phyloP scores from a whole-genome alignment of 306 rosid species.

The Sesbania bispinosa region DNA sequence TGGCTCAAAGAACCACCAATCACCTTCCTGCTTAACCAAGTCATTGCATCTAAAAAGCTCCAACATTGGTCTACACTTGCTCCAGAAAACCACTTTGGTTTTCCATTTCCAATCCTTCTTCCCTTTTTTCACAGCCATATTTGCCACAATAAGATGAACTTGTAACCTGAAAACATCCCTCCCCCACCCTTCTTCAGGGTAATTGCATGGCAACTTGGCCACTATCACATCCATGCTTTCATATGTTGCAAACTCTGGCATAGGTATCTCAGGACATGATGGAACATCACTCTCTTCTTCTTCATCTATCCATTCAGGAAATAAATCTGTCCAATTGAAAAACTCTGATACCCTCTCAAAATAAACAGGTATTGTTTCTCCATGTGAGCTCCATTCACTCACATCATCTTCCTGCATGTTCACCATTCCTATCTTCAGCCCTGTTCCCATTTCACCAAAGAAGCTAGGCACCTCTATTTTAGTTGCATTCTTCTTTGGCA shows the following conservation, averaged over 20 bases:
- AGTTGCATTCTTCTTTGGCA: conserved; percentile 32
- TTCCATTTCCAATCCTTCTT: conserved; percentile 47
- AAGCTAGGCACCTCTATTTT: conserved; percentile 60
- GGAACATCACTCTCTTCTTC: conserved; percentile 87
- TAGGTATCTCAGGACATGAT: conserved; percentile 77
- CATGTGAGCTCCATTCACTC: conserved; percentile 49
- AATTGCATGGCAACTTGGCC: conserved; percentile 74
- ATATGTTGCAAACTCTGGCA: conserved; percentile 54
- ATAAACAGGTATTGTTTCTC: conserved; percentile 26
- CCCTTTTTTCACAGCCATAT: conserved; percentile 61
- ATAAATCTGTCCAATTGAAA: conserved; percentile 87
- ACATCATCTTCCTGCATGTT: conserved; percentile 64
- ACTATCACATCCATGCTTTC: conserved; percentile 57
- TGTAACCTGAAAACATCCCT: conserved; percentile 77
- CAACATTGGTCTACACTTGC: conserved; percentile 88
- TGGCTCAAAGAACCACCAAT: conserved; percentile 81
- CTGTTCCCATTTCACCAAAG: conserved; percentile 43
- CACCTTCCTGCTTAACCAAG: conserved; percentile 54
- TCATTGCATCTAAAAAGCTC: conserved; percentile 79
- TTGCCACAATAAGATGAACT: conserved; percentile 71
- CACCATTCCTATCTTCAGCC: conserved; percentile 75
- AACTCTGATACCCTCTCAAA: conserved; percentile 59
- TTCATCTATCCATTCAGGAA: conserved; percentile 94
- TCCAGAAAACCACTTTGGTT: conserved; percentile 58
- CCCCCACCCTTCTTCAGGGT: conserved; percentile 61